A percentile compares a stretch with the other conserved stretches of the same genome.
These are phyloP conservation scores for Piloderma croceum DNA, from an alignment of 768 basidiomycete genomes.

Conservation along the genomic window DNA sequence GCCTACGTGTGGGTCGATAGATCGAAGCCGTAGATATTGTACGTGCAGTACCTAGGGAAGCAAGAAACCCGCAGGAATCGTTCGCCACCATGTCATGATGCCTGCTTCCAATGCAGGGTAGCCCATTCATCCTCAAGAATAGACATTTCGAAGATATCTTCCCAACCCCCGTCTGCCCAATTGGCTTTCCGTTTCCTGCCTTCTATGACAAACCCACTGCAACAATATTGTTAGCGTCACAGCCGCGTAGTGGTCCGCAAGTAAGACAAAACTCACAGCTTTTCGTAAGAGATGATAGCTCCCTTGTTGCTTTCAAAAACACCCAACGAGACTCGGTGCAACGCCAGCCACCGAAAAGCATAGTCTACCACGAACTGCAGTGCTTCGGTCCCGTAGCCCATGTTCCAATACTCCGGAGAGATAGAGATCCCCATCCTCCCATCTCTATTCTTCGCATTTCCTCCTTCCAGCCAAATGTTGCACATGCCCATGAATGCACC, in stretches of 20 bases:
- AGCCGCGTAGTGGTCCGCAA: too few species aligned
- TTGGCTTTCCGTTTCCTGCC: constrained; percentile 18
- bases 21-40: too few species aligned
- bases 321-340: constrained; percentile 37
- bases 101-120: too few species aligned
- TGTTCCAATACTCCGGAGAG: constrained; percentile 31
- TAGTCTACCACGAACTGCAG: constrained; percentile 36
- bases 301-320: constrained; percentile 34
- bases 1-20: too few species aligned
- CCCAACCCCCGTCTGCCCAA: constrained; percentile 24
- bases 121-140: constrained; percentile 26
- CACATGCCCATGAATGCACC: constrained; percentile 30
- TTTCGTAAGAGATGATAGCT: constrained; percentile 36
- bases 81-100: too few species aligned
- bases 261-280: constrained; percentile 29
- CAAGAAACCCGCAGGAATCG: too few species aligned
- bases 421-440: constrained; percentile 29
- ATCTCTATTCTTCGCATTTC: constrained; percentile 24
- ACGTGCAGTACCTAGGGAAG: too few species aligned
- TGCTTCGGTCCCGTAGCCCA: constrained; percentile 38
- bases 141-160: constrained; percentile 20
- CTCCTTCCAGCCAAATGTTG: constrained; percentile 21
- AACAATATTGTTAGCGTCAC: too few species aligned
- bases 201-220: constrained; percentile 26
- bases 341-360: constrained; percentile 32